Percentiles rank a stretch among this genome's conserved stretches.
Conservation (phyloP, 2,329 filamentous ascomycete genomes). For the Cytospora mali region DNA sequence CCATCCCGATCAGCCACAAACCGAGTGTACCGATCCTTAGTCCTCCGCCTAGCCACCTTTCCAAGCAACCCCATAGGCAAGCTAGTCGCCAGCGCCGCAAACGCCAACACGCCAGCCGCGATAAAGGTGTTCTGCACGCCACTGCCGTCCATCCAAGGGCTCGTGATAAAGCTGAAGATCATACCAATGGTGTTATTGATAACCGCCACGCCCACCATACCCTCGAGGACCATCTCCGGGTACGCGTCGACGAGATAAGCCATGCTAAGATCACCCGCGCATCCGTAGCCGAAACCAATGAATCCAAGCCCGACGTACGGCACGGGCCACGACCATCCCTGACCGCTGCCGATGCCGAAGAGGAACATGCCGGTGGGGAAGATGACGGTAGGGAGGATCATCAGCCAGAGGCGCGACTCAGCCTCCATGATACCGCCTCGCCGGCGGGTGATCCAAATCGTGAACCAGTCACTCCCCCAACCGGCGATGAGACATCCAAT, state of each 20-base stretch:
- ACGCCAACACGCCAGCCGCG: slow-evolving; percentile 53
- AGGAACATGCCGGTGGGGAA: slow-evolving; percentile 49
- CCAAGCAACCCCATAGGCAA: slow-evolving; percentile 58
- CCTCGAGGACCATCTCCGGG: slow-evolving; percentile 50
- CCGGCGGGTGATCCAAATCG: slow-evolving; percentile 36
- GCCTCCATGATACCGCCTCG: slow-evolving; percentile 38
- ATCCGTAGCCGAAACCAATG: slow-evolving; percentile 46
- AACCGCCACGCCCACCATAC: slow-evolving; percentile 53
- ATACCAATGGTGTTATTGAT: slow-evolving; percentile 29
- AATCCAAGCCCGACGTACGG: slow-evolving; percentile 51
- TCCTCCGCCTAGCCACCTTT: slow-evolving; percentile 52
- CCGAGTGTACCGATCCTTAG: slow-evolving; percentile 46
- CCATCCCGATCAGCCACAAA: slow-evolving; percentile 53
- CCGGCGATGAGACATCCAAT: slow-evolving; percentile 35
- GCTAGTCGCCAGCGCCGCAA: slow-evolving; percentile 53
- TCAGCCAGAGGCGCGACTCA: slow-evolving; percentile 38
- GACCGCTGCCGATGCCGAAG: slow-evolving; percentile 54
- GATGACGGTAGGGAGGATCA: slow-evolving; percentile 41
- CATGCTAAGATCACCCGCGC: slow-evolving; percentile 47
- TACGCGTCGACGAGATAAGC: slow-evolving; percentile 53
- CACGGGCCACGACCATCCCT: slow-evolving; percentile 46
- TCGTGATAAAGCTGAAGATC: slow-evolving; percentile 26
- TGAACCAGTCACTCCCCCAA: slow-evolving; percentile 37
- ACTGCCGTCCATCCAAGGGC: slow-evolving; percentile 26
- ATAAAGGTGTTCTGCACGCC: slow-evolving; percentile 24